A percentile compares a stretch with the other conserved stretches of the same genome.
phyloP scores from a whole-genome alignment of 2,329 filamentous ascomycete species.

The Cercospora sp. region DNA sequence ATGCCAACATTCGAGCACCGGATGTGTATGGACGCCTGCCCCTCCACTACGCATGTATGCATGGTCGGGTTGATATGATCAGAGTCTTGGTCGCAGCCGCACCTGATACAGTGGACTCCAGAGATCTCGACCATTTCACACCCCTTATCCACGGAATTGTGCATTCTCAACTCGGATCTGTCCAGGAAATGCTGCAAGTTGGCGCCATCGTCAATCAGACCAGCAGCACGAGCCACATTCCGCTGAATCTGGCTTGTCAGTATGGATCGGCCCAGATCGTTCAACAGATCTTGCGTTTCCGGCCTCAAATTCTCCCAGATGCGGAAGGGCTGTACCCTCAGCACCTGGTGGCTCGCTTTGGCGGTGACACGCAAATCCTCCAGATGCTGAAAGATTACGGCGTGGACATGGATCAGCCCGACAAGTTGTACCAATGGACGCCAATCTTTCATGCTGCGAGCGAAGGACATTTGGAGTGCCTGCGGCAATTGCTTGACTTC shows the following conservation, averaged over 20 bases:
- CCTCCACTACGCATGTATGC: slow-evolving; percentile 93
- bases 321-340: slow-evolving; percentile 97
- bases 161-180: slow-evolving; percentile 77
- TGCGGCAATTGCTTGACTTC: slow-evolving; percentile 76
- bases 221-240: slow-evolving; percentile 87
- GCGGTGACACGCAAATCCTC: slow-evolving; percentile 75
- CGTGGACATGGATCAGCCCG: slow-evolving; percentile 84
- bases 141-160: slow-evolving; percentile 94
- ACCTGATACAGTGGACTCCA: slow-evolving; percentile 75
- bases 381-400: slow-evolving; percentile 80
- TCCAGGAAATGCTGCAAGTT: slow-evolving; percentile 71
- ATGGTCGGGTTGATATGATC: slow-evolving; percentile 69
- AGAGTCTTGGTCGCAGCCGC: slow-evolving; percentile 45
- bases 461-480: slow-evolving; percentile 87
- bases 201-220: slow-evolving; percentile 83
- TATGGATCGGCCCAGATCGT: slow-evolving; percentile 85
- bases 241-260: slow-evolving; percentile 91
- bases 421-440: slow-evolving; percentile 97
- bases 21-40: slow-evolving; percentile 95
- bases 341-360: slow-evolving; percentile 88
- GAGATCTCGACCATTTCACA: slow-evolving; percentile 97
- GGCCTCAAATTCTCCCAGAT: slow-evolving; percentile 83
- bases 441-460: slow-evolving; percentile 94
- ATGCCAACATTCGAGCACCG: slow-evolving; percentile 74
- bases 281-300: slow-evolving; percentile 76